These are phyloP conservation scores for Umbellularia californica DNA, from an alignment of 164 flowering plant species.

Conservation along the genomic window DNA sequence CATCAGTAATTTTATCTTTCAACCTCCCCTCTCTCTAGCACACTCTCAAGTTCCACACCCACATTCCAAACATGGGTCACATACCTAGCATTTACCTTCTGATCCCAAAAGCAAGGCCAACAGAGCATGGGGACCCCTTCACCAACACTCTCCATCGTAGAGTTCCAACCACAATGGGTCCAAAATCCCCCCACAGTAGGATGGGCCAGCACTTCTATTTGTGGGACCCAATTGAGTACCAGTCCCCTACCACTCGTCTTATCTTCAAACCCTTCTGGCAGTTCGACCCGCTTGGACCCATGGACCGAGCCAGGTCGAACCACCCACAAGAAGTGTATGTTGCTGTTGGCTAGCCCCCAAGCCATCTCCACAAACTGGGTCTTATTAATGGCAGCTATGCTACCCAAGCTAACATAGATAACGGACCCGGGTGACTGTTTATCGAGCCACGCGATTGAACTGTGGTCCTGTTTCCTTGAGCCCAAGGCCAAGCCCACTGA, in stretches of 20 bases:
- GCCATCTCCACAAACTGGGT: conserved; percentile 21
- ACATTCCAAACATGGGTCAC: conserved; percentile 4
- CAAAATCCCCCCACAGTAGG: conserved; percentile 38
- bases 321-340: conserved; percentile 19
- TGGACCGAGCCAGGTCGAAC: neutral
- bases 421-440: conserved; percentile 41
- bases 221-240: conserved; percentile 41
- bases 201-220: conserved; percentile 39
- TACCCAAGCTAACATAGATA: conserved; percentile 72
- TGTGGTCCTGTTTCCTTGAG: conserved; percentile 46
- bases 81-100: conserved; percentile 10
- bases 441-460: conserved; percentile 62
- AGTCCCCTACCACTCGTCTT: conserved; percentile 25
- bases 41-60: conserved; percentile 7
- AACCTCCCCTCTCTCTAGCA: conserved; percentile 4
- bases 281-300: neutral
- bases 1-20: conserved; percentile 6
- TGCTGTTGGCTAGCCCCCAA: conserved; percentile 27
- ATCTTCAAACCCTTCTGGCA: conserved; percentile 27
- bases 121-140: conserved; percentile 12
- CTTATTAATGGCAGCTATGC: conserved; percentile 28
- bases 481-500: conserved; percentile 3
- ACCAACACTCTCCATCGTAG: conserved; percentile 1
- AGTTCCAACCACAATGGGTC: conserved; percentile 46
- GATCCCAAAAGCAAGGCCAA: conserved; percentile 6